Conservation (phyloP, 2,329 filamentous ascomycete species). For the Xylaria sp. region DNA sequence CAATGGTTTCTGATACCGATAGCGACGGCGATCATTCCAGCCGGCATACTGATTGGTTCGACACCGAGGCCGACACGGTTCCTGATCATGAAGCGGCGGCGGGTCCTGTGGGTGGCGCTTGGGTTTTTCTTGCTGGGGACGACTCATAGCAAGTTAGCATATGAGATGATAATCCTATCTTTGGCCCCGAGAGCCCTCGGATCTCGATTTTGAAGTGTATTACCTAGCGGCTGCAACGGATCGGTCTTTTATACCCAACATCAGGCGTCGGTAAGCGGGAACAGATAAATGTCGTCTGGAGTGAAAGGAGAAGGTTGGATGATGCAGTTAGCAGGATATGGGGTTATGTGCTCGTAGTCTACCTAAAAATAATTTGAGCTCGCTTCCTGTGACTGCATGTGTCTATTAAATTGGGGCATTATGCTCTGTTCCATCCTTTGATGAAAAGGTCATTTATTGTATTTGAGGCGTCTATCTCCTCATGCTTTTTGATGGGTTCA, state of each 20-base stretch:
- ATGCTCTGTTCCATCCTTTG: not conserved
- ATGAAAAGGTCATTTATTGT: not conserved
- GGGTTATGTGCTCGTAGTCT: conserved; percentile 41
- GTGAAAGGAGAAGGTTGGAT: not conserved
- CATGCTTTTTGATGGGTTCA: too few relatives aligned
- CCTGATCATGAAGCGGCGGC: conserved; percentile 17
- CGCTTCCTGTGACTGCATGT: conserved; percentile 28
- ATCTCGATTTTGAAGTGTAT: conserved; percentile 38
- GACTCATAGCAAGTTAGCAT: conserved; percentile 47
- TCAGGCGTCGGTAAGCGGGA: conserved; percentile 34
- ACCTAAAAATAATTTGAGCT: conserved; percentile 37
- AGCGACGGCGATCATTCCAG: conserved; percentile 8
- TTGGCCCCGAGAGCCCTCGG: conserved; percentile 39
- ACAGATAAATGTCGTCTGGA: not conserved
- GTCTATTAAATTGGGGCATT: conserved; percentile 5
- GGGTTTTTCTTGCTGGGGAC: conserved; percentile 45
- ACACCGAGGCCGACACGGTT: conserved; percentile 12
- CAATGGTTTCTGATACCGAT: conserved; percentile 30
- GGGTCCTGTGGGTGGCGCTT: conserved; percentile 38
- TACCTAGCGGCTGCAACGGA: conserved; percentile 35
- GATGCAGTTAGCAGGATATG: conserved; percentile 3
- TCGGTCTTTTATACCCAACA: conserved; percentile 42
- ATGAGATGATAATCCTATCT: conserved; percentile 32
- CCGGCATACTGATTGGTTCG: not conserved
- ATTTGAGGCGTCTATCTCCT: too few relatives aligned